Conservation (phyloP, 192 early-diverging fungal species). For the Umbelopsis sp. region DNA sequence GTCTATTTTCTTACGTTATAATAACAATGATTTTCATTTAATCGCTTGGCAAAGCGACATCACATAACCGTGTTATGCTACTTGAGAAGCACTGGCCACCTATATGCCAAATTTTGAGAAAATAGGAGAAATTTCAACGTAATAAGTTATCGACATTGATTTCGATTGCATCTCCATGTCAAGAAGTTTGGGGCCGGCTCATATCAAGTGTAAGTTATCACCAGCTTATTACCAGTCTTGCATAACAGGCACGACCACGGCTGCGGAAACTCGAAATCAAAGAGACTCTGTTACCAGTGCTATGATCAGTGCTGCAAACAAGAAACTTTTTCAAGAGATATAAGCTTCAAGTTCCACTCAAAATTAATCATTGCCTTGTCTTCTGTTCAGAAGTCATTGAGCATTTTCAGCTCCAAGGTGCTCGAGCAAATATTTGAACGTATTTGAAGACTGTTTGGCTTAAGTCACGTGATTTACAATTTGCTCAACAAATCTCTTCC, state of each 20-base stretch:
- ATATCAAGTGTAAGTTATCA: conserved; percentile 20
- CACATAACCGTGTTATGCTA: no score
- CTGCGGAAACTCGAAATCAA: neutral
- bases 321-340: neutral
- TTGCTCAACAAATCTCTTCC: no score
- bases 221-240: neutral
- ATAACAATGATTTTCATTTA: no score
- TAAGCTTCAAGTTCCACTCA: conserved; percentile 19
- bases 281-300: neutral
- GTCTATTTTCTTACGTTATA: no score
- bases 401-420: neutral
- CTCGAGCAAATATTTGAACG: neutral
- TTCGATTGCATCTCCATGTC: no score
- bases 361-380: conserved; percentile 18
- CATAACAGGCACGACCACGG: neutral
- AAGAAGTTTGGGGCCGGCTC: neutral
- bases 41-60: no score
- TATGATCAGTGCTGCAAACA: no score
- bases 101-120: no score
- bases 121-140: no score
- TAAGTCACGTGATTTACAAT: neutral
- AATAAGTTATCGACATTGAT: no score
- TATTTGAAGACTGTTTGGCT: neutral
- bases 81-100: no score
- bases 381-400: conserved; percentile 12